Evolutionary conservation across 306 rosid genomes (phyloP), one percentile per base, ranked within the genome.

Genomic region (Lathyrus tuberosus): DNA sequence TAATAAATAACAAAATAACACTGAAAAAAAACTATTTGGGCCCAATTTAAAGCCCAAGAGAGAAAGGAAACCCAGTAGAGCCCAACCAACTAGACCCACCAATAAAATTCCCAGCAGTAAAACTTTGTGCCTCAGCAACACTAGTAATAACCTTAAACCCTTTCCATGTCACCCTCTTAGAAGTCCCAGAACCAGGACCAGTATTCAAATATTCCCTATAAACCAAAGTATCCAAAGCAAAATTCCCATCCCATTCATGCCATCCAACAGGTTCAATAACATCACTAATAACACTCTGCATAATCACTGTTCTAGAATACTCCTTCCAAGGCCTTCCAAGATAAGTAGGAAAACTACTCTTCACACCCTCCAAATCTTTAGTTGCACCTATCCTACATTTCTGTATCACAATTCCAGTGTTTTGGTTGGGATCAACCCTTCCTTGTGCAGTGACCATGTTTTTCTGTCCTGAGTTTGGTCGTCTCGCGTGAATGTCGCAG

Each of bases 381-480:
- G 97, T 93, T 69, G 98, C 86, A 1, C 89, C 98, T 2, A 94
- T 88, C 35, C 94, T 78, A 4, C 84, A 69, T 11, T 88, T 88
- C 0, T 94, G 98, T 71, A 94, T 90, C 2, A 94, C 89, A 15
- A 94, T 94, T 2, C 98, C 98, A 0, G 97, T 88, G 84, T 94
- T 94, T 22, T 94, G 98, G 73, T 94, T 94, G 0, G 96, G 98
- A 65, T 94, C 98, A 2, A 76, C 71, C 1, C 98, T 72, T 2
- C 98, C 98, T 18, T 94, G 98, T 0, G 97, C 98, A 0, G 98
- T 94, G 30, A 94, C 79, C 96, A 88, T 94, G 83, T 94, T 94
- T 62, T 84, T 88, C 43, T 94, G 98, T 20, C 97, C 97, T 0
- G 98, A 59, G 40, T 81, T 48, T 0, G 98, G 98, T 3, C 72